These are phyloP conservation scores for Penicillium sp. DNA, from an alignment of 2,329 filamentous ascomycete genomes.

Conservation along the genomic window DNA sequence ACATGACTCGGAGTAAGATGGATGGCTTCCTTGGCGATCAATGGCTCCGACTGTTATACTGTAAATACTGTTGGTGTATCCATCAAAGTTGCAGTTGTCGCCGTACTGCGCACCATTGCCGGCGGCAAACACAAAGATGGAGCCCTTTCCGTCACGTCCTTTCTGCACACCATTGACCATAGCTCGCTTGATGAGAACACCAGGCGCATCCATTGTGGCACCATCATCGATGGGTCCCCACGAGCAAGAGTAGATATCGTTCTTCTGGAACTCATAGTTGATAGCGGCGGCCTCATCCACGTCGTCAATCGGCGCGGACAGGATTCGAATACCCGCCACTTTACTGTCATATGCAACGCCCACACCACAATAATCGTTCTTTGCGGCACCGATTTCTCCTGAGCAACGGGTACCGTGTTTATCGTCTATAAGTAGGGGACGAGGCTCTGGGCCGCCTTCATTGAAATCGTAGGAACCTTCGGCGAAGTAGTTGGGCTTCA, in stretches of 20 bases:
- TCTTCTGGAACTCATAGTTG: slow-evolving; percentile 88
- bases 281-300: slow-evolving; percentile 88
- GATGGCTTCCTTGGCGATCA: slow-evolving; percentile 81
- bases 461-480: slow-evolving; percentile 96
- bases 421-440: slow-evolving; percentile 80
- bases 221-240: slow-evolving; percentile 98
- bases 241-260: slow-evolving; percentile 97
- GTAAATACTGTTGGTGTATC: slow-evolving; percentile 99
- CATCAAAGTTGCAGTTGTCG: slow-evolving; percentile 99
- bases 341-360: slow-evolving; percentile 91
- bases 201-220: slow-evolving; percentile 87
- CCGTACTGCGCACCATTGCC: slow-evolving; percentile 85
- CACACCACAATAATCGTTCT: slow-evolving; percentile 91
- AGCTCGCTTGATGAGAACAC: slow-evolving; percentile 80
- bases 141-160: slow-evolving; percentile 78
- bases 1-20: slow-evolving; percentile 95
- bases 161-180: slow-evolving; percentile 92
- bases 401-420: slow-evolving; percentile 91
- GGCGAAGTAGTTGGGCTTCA: slow-evolving; percentile 92
- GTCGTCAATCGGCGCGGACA: slow-evolving; percentile 87
- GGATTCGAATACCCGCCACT: slow-evolving; percentile 87
- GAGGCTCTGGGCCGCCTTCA: slow-evolving; percentile 74
- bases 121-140: slow-evolving; percentile 94
- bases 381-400: slow-evolving; percentile 88
- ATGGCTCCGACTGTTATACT: slow-evolving; percentile 95